Evolutionary conservation across 768 basidiomycete species (phyloP).

Genomic region (Phylloporus arenicola): DNA sequence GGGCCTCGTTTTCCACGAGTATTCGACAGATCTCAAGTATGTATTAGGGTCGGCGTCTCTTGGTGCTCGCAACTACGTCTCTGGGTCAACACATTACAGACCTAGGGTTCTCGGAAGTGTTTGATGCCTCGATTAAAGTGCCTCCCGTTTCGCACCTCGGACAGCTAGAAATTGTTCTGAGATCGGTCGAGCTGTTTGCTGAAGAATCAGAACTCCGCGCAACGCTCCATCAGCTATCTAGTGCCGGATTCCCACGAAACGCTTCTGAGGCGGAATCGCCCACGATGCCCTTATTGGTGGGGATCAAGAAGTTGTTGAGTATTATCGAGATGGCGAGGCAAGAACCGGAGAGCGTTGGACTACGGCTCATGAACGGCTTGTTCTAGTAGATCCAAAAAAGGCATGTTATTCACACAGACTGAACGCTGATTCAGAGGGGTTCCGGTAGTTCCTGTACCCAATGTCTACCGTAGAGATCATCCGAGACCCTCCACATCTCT

Average conservation of each 20-base stretch:
- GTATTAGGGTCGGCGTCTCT: constrained; percentile 78
- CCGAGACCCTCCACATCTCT: constrained; percentile 39
- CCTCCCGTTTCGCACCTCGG: constrained; percentile 71
- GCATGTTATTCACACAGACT: constrained; percentile 22
- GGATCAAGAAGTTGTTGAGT: constrained; percentile 90
- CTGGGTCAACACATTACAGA: constrained; percentile 80
- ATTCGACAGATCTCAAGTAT: constrained; percentile 7
- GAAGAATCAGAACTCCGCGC: constrained; percentile 45
- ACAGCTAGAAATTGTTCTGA: constrained; percentile 71
- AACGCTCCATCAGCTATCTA: constrained; percentile 60
- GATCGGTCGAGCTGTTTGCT: constrained; percentile 73
- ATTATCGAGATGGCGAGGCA: constrained; percentile 96
- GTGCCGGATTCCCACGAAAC: constrained; percentile 59
- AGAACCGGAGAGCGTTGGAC: constrained; percentile 79
- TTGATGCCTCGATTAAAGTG: constrained; percentile 83
- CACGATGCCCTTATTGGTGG: constrained; percentile 60
- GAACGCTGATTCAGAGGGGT: constrained; percentile 11
- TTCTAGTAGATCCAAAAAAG: constrained; percentile 32
- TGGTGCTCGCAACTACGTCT: constrained; percentile 91
- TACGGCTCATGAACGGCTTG: constrained; percentile 59
- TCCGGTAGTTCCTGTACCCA: constrained; percentile 2
- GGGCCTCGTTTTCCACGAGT: constrained; percentile 8
- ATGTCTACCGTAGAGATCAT: constrained; percentile 30
- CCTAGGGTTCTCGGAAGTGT: constrained; percentile 82
- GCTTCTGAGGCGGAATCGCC: constrained; percentile 41